These are phyloP conservation scores for Didymellaceae sp. DNA, from an alignment of 2,329 filamentous ascomycete genomes.

Conservation along the genomic window DNA sequence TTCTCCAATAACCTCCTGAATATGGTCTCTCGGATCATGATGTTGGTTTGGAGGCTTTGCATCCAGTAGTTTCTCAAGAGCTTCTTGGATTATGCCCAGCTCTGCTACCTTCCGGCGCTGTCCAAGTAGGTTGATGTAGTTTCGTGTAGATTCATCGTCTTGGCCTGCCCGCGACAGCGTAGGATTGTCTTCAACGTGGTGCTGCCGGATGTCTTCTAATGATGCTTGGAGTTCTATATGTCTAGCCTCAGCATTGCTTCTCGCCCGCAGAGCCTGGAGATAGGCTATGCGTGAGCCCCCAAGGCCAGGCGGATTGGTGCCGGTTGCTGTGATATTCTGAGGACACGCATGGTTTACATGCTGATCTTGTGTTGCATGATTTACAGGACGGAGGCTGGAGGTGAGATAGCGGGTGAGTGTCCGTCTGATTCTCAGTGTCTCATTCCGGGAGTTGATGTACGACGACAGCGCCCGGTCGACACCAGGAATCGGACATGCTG, in stretches of 20 bases:
- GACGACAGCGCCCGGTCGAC: conserved; percentile 45
- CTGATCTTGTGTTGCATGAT: conserved; percentile 34
- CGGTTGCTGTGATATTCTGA: conserved; percentile 28
- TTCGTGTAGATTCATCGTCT: conserved; percentile 34
- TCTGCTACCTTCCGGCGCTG: conserved; percentile 55
- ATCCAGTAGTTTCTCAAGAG: conserved; percentile 49
- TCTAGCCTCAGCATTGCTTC: conserved; percentile 50
- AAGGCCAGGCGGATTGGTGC: conserved; percentile 46
- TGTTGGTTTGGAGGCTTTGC: conserved; percentile 42
- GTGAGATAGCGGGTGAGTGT: conserved; percentile 43
- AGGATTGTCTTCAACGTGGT: conserved; percentile 31
- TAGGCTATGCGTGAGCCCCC: conserved; percentile 54
- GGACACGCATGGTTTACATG: conserved; percentile 45
- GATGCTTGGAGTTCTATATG: conserved; percentile 43
- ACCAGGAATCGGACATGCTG: conserved; percentile 46
- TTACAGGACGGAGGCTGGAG: conserved; percentile 37
- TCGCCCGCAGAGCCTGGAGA: conserved; percentile 53
- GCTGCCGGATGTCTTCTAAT: conserved; percentile 38
- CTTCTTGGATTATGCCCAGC: conserved; percentile 55
- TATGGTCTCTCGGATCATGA: conserved; percentile 34
- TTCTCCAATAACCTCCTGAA: conserved; percentile 43
- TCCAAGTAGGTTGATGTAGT: conserved; percentile 55
- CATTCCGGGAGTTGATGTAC: conserved; percentile 47
- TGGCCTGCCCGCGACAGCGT: conserved; percentile 41
- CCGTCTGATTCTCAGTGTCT: conserved; percentile 46